Evolutionary conservation across 345 rosid species (phyloP).

Genomic region (Acer saccharum): DNA sequence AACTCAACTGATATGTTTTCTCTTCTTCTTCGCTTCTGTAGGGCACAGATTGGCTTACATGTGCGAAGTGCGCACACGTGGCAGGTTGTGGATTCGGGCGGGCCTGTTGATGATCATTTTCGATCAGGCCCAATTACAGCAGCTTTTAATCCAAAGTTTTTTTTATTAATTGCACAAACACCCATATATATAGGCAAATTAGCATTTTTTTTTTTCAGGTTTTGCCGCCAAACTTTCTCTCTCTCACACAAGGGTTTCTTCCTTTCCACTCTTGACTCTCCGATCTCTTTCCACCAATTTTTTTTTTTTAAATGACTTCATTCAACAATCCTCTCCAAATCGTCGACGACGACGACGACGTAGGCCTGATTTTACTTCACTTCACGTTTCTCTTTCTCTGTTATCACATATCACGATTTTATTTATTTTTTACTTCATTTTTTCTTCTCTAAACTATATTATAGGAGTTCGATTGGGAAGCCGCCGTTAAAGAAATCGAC

Average conservation of each 20-base stretch:
- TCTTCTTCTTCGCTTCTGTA: neutral
- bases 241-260: neutral
- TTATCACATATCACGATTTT: neutral
- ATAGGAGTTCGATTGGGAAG: constrained; percentile 94
- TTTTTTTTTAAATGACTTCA: no score
- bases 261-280: neutral
- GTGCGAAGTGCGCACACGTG: neutral
- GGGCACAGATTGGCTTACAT: neutral
- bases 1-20: neutral
- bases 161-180: no score
- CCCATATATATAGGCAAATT: no score
- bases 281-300: neutral
- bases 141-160: no score
- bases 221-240: constrained; percentile 38
- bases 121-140: neutral
- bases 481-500: constrained; percentile 84
- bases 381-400: neutral
- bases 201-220: constrained; percentile 6
- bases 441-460: neutral
- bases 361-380: constrained; percentile 13
- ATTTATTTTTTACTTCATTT: neutral
- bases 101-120: no score
- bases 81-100: neutral
- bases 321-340: constrained; percentile 25
- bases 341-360: constrained; percentile 64